Base-by-base conservation (phyloP, 176 grass and related monocot genomes). In the Avena insularis region DNA sequence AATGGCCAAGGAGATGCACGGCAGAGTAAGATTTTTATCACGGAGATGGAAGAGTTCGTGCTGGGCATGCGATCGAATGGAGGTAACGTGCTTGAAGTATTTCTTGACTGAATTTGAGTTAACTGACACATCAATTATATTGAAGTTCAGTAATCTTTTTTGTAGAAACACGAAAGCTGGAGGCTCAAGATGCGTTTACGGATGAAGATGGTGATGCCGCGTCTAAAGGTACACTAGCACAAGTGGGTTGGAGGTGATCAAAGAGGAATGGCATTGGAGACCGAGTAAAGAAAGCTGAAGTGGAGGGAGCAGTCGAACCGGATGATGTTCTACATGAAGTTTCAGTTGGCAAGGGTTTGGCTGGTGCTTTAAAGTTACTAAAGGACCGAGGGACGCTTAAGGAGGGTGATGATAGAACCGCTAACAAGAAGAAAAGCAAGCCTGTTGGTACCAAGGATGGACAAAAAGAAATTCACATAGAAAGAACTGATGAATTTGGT, bases 41-140 rank as follows among this genome's bases (percentile, higher is more conserved):
- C 91, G 25, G 95, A 98, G 81, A 93, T 95, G 88, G 95, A 95
- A 46, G 95, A 98, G 86, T 98, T 98, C 27, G 89, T 91, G n/a
- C 81, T 88, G 79, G 91, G 93, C 75, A 50, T 98, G 64, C 88
- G 93, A 73, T 50, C 92, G 74, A 93, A 85, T 75, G 86, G 87
- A 95, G 95, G 95, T 95, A 86, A 88, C 79, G 2, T 84, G 2
- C 40, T 33, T 70, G 7, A 19, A 25, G 0, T 36, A 13, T 90
- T 82, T 46, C 59, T 4, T 46, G n/a, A 23, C 15, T 78, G 61
- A 77, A 46, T 48, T 8, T 16, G n/a, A 67, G 10, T 82, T 87
- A 10, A 33, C 9, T 43, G 49, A 15, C 36, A 46, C 5, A 63
- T 45, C n/a, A 21, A 15, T 12, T 50, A 4, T 56, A 35, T 7